phyloP scores from a whole-genome alignment of 2,329 filamentous ascomycete species.

The Diplodia scrobiculata region DNA sequence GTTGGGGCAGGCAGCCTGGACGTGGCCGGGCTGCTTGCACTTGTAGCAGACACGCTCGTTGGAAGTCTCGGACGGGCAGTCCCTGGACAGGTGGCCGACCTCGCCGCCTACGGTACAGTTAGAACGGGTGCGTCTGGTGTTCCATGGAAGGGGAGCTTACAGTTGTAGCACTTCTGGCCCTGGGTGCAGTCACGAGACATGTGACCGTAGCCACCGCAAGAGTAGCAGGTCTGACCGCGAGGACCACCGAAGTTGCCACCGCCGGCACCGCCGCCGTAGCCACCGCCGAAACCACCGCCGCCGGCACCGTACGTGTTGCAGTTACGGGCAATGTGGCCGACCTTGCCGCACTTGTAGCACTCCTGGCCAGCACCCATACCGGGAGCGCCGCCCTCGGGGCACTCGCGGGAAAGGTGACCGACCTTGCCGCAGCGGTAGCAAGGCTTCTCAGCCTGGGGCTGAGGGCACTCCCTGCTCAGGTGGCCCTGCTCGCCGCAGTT shows the following conservation, averaged over 20 bases:
- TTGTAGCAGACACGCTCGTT: slow-evolving; percentile 98
- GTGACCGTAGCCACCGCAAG: slow-evolving; percentile 94
- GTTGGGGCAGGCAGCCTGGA: slow-evolving; percentile 92
- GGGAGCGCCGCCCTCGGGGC: slow-evolving; percentile 59
- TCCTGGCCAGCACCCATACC: slow-evolving; percentile 59
- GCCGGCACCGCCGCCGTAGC: slow-evolving; percentile 54
- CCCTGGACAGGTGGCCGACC: slow-evolving; percentile 90
- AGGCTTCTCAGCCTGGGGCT: slow-evolving; percentile 80
- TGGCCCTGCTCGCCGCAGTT: slow-evolving; percentile 55
- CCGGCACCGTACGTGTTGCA: slow-evolving; percentile 66
- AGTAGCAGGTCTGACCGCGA: slow-evolving; percentile 80
- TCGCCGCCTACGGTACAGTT: slow-evolving; percentile 62
- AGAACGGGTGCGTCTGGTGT: neutral
- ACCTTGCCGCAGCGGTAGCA: slow-evolving; percentile 75
- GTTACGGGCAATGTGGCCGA: slow-evolving; percentile 94
- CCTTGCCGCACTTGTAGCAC: slow-evolving; percentile 98
- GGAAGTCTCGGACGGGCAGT: slow-evolving; percentile 90
- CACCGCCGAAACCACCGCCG: slow-evolving; percentile 51
- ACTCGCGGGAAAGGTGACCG: slow-evolving; percentile 92
- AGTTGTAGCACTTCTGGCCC: slow-evolving; percentile 99
- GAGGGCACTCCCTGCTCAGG: slow-evolving; percentile 79
- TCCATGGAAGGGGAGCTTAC: slow-evolving; percentile 52
- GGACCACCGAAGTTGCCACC: slow-evolving; percentile 53
- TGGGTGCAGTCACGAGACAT: slow-evolving; percentile 98
- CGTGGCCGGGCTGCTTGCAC: slow-evolving; percentile 83